Conservation (phyloP, 306 rosid genomes). For the Malus sylvestris region DNA sequence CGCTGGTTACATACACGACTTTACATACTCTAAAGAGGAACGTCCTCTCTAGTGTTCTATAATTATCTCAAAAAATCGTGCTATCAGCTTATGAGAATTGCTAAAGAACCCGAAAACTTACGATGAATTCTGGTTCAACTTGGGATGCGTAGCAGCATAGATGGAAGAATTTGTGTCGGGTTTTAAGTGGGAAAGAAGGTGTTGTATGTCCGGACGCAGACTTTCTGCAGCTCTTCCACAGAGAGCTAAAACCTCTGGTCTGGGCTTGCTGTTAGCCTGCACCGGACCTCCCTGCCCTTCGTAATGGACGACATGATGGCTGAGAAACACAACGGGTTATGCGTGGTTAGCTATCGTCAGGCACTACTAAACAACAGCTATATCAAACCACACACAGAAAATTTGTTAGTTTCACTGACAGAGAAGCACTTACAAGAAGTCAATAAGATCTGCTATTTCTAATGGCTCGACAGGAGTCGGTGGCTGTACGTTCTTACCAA, state of each 20-base stretch:
- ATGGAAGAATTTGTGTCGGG: constrained; percentile 72
- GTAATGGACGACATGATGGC: constrained; percentile 83
- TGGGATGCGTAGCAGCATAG: constrained; percentile 77
- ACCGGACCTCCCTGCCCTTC: constrained; percentile 98
- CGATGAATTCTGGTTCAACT: constrained; percentile 58
- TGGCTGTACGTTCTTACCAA: constrained; percentile 80
- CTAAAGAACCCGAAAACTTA: constrained; percentile 5
- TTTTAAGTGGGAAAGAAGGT: constrained; percentile 79
- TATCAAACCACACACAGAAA: background rate
- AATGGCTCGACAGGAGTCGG: constrained; percentile 51
- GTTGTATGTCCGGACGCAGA: constrained; percentile 83
- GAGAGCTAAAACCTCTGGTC: constrained; percentile 70
- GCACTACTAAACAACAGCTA: constrained; percentile 1
- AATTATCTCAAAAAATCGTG: background rate
- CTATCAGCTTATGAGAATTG: background rate
- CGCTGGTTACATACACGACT: background rate
- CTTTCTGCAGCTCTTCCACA: constrained; percentile 67
- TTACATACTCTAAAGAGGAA: background rate
- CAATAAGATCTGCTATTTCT: constrained; percentile 75
- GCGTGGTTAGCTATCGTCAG: background rate
- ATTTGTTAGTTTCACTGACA: background rate
- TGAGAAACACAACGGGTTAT: constrained; percentile 27
- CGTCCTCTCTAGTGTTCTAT: background rate
- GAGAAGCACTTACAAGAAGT: constrained; percentile 67
- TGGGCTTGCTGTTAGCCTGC: constrained; percentile 80